Base-by-base conservation (phyloP, 1,284 basidiomycete species). In the Takashimella koratensis region DNA sequence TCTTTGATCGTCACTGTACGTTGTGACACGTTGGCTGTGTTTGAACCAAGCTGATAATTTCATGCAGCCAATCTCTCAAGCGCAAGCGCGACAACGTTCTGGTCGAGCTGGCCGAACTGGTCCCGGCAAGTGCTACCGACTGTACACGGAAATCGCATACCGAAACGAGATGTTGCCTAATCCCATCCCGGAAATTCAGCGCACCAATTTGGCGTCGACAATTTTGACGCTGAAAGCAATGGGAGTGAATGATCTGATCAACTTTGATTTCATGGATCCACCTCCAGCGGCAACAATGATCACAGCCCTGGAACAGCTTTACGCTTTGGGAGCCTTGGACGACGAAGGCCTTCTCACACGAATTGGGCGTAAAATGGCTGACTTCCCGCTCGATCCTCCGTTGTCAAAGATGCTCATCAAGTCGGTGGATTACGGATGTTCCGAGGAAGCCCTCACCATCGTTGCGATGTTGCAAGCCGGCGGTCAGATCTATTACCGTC, bases 241-340 rank as follows among this genome's bases (percentile, higher is more conserved):
- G 94, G 96, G 96, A 27, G 85, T 99, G 78, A 98, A 98, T 69
- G 94, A 99, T 72, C 79, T 99, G 20, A 85, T 98, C 60, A 90
- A 91, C 74, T 98, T 98, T 74, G 95, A 98, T 75, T 99, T 98
- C 71, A 98, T 98, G 95, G 96, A 98, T 74, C 93, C 95, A 1
- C 96, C 96, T 25, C 94, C 95, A 0, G 88, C 93, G 0, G 91
- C 88, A 67, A 98, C 94, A 4, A 90, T 98, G 84, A 79, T 96
- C 49, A 76, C 73, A 5, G 96, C 96, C 0, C 78, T 98, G 39
- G 95, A 98, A 73, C 86, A 88, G 55, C 78, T 98, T 3, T 98
- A 96, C 74, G 95, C 94, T 1, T 81, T 98, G 4, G 95, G 92
- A 0, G 96, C 95, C 3, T 80, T 98, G 30, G 96, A 98, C 66